Conservation (phyloP, 176 grass and related monocot species). For the Phyllostachys edulis region DNA sequence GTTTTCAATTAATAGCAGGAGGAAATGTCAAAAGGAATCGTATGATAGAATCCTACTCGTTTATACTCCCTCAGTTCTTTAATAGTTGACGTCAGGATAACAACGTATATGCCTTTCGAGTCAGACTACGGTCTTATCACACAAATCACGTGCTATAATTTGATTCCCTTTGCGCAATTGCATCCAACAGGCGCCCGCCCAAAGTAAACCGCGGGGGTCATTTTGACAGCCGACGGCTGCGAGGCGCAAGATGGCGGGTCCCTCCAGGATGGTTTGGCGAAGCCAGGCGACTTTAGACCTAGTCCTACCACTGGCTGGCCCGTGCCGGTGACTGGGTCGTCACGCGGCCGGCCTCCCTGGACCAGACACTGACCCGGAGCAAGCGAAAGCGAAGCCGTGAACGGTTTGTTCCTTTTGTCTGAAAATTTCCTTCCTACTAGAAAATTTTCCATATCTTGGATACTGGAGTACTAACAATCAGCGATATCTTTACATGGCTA, state of each 20-base stretch:
- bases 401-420: conserved; percentile 6
- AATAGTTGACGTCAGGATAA: too few relatives aligned
- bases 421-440: neutral
- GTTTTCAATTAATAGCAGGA: neutral
- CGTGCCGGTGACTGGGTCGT: conserved; percentile 44
- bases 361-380: conserved; percentile 51
- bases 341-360: conserved; percentile 57
- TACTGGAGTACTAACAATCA: conserved; percentile 9
- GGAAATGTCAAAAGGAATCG: neutral
- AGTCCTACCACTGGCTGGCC: neutral
- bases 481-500: conserved; percentile 47
- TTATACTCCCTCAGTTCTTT: too few relatives aligned
- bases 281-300: conserved; percentile 36
- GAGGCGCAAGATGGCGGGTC: conserved; percentile 7
- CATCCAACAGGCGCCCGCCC: neutral
- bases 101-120: neutral
- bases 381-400: conserved; percentile 30
- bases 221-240: conserved; percentile 32
- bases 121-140: neutral
- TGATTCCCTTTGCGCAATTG: neutral
- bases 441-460: conserved; percentile 1
- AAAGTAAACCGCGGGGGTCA: conserved; percentile 1
- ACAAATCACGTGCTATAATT: conserved; percentile 30
- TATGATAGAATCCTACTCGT: neutral
- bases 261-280: conserved; percentile 10